Percentiles rank a stretch among this genome's conserved stretches.
These are phyloP conservation scores for Neurospora cerealis DNA, from an alignment of 495 filamentous ascomycete genomes.

Conservation along the genomic window DNA sequence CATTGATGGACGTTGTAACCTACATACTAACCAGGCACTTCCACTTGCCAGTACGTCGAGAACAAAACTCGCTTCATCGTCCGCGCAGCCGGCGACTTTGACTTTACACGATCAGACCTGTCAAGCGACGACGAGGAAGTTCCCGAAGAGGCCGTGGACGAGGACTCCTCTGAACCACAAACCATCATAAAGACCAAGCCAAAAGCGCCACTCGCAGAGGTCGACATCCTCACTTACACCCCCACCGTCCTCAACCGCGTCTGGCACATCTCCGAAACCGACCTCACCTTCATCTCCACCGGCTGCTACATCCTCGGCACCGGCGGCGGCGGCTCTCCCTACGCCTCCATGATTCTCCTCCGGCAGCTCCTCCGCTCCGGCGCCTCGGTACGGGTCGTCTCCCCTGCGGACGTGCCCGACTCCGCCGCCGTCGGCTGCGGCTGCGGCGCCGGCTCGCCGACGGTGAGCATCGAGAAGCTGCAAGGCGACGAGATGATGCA, in stretches of 20 bases:
- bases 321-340: slow-evolving; percentile 47
- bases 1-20: not conserved
- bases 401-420: slow-evolving; percentile 31
- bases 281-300: slow-evolving; percentile 46
- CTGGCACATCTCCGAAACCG: slow-evolving; percentile 46
- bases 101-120: slow-evolving; percentile 28
- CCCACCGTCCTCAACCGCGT: slow-evolving; percentile 40
- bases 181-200: slow-evolving; percentile 7
- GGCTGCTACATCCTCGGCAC: slow-evolving; percentile 55
- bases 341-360: slow-evolving; percentile 32
- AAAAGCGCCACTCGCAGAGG: slow-evolving; percentile 2
- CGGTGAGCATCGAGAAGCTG: slow-evolving; percentile 44
- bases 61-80: slow-evolving; percentile 42
- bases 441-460: slow-evolving; percentile 38
- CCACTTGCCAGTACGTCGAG: slow-evolving; percentile 32
- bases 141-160: slow-evolving; percentile 5
- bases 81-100: slow-evolving; percentile 41
- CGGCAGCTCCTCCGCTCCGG: slow-evolving; percentile 37
- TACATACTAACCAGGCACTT: not conserved
- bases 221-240: slow-evolving; percentile 39
- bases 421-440: slow-evolving; percentile 35
- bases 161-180: slow-evolving; percentile 11
- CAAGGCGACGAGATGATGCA: slow-evolving; percentile 41
- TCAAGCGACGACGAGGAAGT: slow-evolving; percentile 9
- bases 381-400: slow-evolving; percentile 36